phyloP scores from a whole-genome alignment of 83 land plant genomes.

The Thuja plicata region DNA sequence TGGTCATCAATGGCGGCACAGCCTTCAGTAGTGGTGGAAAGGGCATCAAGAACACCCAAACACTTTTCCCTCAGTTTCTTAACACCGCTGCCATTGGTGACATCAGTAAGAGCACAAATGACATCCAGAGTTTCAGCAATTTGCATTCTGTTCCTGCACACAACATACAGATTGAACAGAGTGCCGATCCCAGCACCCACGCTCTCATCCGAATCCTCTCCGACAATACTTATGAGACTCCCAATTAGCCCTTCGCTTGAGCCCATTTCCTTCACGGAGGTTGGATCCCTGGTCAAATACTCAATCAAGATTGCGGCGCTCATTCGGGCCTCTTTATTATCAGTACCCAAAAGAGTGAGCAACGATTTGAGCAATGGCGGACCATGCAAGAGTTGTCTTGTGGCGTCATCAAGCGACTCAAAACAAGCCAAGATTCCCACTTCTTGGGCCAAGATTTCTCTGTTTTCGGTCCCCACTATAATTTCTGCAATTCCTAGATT shows the following conservation, averaged over 20 bases:
- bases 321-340: conserved; percentile 40
- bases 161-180: conserved; percentile 57
- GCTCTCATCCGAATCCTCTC: conserved; percentile 46
- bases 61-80: conserved; percentile 46
- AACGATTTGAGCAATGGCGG: conserved; percentile 17
- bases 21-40: conserved; percentile 38
- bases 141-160: conserved; percentile 32
- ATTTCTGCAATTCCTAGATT: not conserved
- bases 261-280: conserved; percentile 20
- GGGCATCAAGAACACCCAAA: conserved; percentile 56
- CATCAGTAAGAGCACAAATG: not conserved
- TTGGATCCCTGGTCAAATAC: conserved; percentile 4
- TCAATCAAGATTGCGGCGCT: conserved; percentile 63
- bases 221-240: conserved; percentile 22
- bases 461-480: not conserved
- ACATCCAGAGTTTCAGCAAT: not conserved
- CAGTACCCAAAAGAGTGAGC: not conserved
- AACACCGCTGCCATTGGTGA: conserved; percentile 15
- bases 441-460: conserved; percentile 32
- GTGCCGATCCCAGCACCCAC: conserved; percentile 38
- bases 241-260: conserved; percentile 31
- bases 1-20: conserved; percentile 35
- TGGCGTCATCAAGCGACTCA: conserved; percentile 33
- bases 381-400: conserved; percentile 16
- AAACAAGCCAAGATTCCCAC: conserved; percentile 48